These are phyloP conservation scores for Claviceps digitariae DNA, from an alignment of 2,329 filamentous ascomycete genomes.

Conservation along the genomic window DNA sequence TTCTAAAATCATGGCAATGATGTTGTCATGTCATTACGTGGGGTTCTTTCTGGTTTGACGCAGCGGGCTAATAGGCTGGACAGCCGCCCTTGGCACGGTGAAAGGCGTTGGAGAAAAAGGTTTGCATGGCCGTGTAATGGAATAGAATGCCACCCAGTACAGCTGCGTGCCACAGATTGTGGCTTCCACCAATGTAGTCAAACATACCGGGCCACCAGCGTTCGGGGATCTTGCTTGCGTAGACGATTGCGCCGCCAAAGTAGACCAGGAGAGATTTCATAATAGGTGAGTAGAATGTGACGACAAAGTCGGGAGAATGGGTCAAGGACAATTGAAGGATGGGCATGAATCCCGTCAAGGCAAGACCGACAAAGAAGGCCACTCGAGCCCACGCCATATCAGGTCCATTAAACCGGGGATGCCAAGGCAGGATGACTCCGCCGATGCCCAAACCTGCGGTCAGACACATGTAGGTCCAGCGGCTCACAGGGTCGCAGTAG, in stretches of 20 bases:
- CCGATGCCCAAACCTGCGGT: slow-evolving; percentile 72
- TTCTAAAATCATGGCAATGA: background rate
- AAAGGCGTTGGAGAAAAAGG: slow-evolving; percentile 76
- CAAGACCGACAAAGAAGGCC: slow-evolving; percentile 78
- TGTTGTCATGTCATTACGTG: background rate
- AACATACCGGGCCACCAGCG: slow-evolving; percentile 86
- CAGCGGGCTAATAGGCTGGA: slow-evolving; percentile 32
- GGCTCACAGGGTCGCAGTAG: slow-evolving; percentile 85
- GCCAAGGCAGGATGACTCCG: slow-evolving; percentile 89
- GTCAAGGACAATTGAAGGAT: slow-evolving; percentile 70
- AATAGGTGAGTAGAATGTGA: slow-evolving; percentile 79
- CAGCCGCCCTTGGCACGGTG: slow-evolving; percentile 49
- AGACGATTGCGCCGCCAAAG: slow-evolving; percentile 68
- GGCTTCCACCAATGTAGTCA: slow-evolving; percentile 87
- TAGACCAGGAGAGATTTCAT: slow-evolving; percentile 80
- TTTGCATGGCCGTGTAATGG: slow-evolving; percentile 91
- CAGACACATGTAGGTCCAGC: slow-evolving; percentile 72
- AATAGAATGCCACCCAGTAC: slow-evolving; percentile 94
- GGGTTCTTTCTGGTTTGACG: background rate
- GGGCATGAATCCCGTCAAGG: slow-evolving; percentile 77
- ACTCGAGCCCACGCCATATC: slow-evolving; percentile 93
- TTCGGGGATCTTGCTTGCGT: slow-evolving; percentile 86
- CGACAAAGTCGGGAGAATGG: slow-evolving; percentile 66
- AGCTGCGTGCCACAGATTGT: slow-evolving; percentile 95
- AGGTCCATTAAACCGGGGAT: slow-evolving; percentile 80